Conservation (phyloP, 805 yeast genomes). For the Yarrowia sp. region DNA sequence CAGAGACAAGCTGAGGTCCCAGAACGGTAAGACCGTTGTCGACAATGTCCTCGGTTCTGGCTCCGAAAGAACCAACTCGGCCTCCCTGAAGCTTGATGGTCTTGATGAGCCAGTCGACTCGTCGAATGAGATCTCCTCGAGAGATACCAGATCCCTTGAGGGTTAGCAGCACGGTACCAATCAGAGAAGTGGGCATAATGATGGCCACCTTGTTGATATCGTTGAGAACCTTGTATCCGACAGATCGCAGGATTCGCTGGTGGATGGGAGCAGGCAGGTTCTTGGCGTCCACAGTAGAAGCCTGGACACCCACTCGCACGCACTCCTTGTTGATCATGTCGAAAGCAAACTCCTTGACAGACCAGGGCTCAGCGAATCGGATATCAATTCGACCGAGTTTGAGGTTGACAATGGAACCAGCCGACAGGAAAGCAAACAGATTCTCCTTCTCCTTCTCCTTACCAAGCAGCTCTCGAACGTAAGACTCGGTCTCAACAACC, state of each 20-base stretch:
- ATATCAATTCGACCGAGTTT: slow-evolving; percentile 54
- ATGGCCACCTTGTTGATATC: slow-evolving; percentile 60
- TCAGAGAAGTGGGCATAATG: slow-evolving; percentile 61
- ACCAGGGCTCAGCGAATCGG: slow-evolving; percentile 54
- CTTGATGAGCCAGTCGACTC: slow-evolving; percentile 51
- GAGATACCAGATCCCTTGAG: slow-evolving; percentile 53
- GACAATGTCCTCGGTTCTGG: slow-evolving; percentile 49
- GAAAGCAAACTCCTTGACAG: slow-evolving; percentile 49
- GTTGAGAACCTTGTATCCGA: slow-evolving; percentile 62
- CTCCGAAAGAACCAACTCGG: slow-evolving; percentile 51
- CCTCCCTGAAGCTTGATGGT: slow-evolving; percentile 52
- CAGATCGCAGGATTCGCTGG: slow-evolving; percentile 53
- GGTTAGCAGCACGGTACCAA: slow-evolving; percentile 57
- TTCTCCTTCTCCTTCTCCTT: slow-evolving; percentile 63
- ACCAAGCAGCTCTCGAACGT: slow-evolving; percentile 63
- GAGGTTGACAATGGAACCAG: slow-evolving; percentile 49
- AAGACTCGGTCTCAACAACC: slow-evolving; percentile 62
- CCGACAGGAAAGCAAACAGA: slow-evolving; percentile 51
- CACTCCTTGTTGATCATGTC: slow-evolving; percentile 47
- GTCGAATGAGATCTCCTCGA: slow-evolving; percentile 48
- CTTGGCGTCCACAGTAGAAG: slow-evolving; percentile 30
- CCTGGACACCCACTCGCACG: slow-evolving; percentile 27
- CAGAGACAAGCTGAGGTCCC: slow-evolving; percentile 51
- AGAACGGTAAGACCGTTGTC: slow-evolving; percentile 52
- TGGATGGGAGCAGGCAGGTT: slow-evolving; percentile 40